These are phyloP conservation scores for Turnera subulata DNA, from an alignment of 345 rosid genomes.

Conservation along the genomic window DNA sequence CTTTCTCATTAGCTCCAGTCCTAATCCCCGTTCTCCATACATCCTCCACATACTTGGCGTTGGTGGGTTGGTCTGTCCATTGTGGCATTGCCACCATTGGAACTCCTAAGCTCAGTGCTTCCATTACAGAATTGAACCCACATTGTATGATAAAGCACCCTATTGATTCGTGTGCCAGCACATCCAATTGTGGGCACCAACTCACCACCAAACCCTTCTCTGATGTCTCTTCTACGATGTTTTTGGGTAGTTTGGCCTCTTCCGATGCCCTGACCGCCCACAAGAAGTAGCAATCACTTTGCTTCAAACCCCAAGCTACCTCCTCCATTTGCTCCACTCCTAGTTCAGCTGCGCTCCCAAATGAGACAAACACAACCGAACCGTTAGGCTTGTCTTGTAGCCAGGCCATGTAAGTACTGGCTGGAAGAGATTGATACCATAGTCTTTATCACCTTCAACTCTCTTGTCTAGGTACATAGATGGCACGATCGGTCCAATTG, in stretches of 20 bases:
- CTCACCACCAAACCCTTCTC: constrained; percentile 24
- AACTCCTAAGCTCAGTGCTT: constrained; percentile 45
- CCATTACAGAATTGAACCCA: constrained; percentile 39
- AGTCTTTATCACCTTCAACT: constrained; percentile 24
- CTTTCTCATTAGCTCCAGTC: constrained; percentile 15
- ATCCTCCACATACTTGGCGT: constrained; percentile 36
- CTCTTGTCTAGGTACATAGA: constrained; percentile 33
- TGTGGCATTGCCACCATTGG: constrained; percentile 45
- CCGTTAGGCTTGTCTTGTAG: constrained; percentile 14
- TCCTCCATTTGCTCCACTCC: constrained; percentile 21
- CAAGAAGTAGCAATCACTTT: constrained; percentile 17
- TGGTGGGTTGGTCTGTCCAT: constrained; percentile 44
- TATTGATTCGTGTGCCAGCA: constrained; percentile 22
- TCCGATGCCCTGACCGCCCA: constrained; percentile 25
- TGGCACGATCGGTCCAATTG: constrained; percentile 37
- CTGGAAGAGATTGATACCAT: constrained; percentile 24
- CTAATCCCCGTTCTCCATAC: constrained; percentile 37
- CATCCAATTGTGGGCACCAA: constrained; percentile 38
- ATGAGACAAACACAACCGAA: constrained; percentile 29
- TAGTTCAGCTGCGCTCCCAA: constrained; percentile 27
- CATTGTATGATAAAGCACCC: constrained; percentile 51
- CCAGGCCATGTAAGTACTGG: constrained; percentile 20
- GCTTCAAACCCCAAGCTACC: constrained; percentile 17
- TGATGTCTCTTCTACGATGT: constrained; percentile 3
- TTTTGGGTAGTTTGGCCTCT: constrained; percentile 11